phyloP scores from a whole-genome alignment of 2,329 filamentous ascomycete genomes.

The Pseudogymnoascus sp. region DNA sequence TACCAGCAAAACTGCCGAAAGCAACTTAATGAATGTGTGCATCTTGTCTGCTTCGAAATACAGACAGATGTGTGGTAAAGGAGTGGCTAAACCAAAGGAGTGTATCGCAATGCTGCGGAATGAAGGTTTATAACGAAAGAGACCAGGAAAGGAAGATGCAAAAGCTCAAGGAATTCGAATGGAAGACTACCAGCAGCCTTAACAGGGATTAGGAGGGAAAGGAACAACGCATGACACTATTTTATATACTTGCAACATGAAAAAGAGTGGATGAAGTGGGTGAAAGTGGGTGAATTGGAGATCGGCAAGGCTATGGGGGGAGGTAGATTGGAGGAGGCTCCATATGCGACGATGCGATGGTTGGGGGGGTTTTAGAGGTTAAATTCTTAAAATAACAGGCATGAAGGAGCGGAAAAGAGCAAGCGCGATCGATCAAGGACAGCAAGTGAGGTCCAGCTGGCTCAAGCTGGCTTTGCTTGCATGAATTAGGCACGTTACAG shows the following conservation, averaged over 20 bases:
- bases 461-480: not conserved
- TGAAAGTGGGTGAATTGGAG: not conserved
- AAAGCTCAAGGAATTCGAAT: not conserved
- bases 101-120: slow-evolving; percentile 2
- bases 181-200: not conserved
- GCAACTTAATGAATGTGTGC: slow-evolving; percentile 4
- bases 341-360: not conserved
- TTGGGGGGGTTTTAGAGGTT: not conserved
- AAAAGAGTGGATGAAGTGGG: slow-evolving; percentile 6
- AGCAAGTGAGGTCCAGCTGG: not conserved
- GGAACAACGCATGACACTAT: slow-evolving; percentile 5
- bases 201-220: slow-evolving; percentile 1
- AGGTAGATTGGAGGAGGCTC: slow-evolving; percentile 6
- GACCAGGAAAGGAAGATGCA: not conserved
- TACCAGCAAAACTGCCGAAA: not conserved
- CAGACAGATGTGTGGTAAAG: slow-evolving; percentile 5
- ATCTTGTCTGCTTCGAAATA: slow-evolving; percentile 6
- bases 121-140: slow-evolving; percentile 4
- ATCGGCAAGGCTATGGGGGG: not conserved
- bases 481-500: slow-evolving; percentile 1
- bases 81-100: slow-evolving; percentile 1
- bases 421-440: not conserved
- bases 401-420: not conserved
- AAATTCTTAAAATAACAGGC: not conserved
- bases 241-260: slow-evolving; percentile 2